Evolutionary conservation across 139 green algal genomes (phyloP), one percentile per base, ranked within the genome.

Genomic region (Coccomyxa sp.): DNA sequence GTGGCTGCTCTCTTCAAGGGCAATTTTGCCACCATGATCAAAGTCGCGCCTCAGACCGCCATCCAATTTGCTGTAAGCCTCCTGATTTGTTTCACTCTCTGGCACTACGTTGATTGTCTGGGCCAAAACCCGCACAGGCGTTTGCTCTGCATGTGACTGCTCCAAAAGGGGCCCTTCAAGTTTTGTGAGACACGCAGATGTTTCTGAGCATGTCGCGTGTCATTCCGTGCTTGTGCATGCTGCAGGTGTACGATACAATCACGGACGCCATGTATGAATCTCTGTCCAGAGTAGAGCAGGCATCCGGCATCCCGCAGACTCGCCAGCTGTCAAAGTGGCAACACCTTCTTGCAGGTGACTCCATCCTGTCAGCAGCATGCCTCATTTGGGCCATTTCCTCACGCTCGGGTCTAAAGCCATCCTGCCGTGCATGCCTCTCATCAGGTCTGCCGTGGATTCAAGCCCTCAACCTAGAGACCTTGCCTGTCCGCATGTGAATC

Each of bases 41-140:
- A 84, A 39, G 55, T 75, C 18, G 34, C 78, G 6, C 79, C 79
- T 8, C 73, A 83, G 39, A 50, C 70, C 5, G 79, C 73, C n/a
- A 79, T 83, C 38, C 80, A 85, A 36, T 85, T 83, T 79, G 77
- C 83, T 3, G 54, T 55, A 0, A 82, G 78, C 33, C 70, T 82
- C 68, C 33, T 29, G 0, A 64, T 64, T 22, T 64, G 3, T 7
- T 7, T 64, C 50, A 10, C 50, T 64, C 50, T 64, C 27, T 2
- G 2, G 18, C 27, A n/a, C n/a, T n/a, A n/a, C n/a, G n/a, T n/a
- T n/a, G n/a, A n/a, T n/a, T n/a, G n/a, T n/a, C n/a, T n/a, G n/a
- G n/a, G n/a, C n/a, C n/a, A n/a, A n/a, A n/a, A n/a, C n/a, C n/a
- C n/a, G n/a, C n/a, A n/a, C n/a, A n/a, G n/a, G n/a, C n/a, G n/a